Evolutionary conservation across 1,284 basidiomycete genomes (phyloP).

Genomic region (Malassezia dermatis): DNA sequence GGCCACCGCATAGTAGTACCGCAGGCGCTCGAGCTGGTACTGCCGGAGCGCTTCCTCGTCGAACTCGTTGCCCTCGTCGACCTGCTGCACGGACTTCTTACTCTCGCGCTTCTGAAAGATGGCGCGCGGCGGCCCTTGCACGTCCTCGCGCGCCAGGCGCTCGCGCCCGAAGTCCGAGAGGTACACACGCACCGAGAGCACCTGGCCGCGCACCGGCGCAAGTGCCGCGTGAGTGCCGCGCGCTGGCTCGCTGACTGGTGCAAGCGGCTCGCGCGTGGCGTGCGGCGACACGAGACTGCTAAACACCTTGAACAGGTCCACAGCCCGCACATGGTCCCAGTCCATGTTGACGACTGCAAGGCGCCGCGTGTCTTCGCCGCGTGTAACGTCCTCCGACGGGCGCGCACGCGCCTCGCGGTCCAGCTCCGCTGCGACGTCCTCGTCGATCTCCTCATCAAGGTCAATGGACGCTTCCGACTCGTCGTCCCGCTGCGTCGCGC

Average conservation of each 20-base stretch:
- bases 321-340: conserved; percentile 90
- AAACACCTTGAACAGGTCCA: conserved; percentile 84
- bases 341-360: conserved; percentile 91
- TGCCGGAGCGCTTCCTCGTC: conserved; percentile 78
- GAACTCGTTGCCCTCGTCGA: conserved; percentile 47
- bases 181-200: conserved; percentile 58
- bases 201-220: conserved; percentile 25
- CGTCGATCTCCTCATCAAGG: conserved; percentile 58
- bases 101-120: conserved; percentile 56
- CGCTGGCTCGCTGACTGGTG: neutral
- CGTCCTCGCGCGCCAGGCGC: conserved; percentile 74
- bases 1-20: conserved; percentile 93
- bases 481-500: conserved; percentile 15
- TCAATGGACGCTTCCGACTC: conserved; percentile 53
- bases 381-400: conserved; percentile 24
- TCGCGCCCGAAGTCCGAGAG: conserved; percentile 87
- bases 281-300: conserved; percentile 63
- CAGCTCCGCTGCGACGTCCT: conserved; percentile 56
- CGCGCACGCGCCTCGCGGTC: conserved; percentile 59
- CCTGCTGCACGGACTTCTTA: conserved; percentile 46
- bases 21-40: conserved; percentile 85
- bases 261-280: conserved; percentile 23
- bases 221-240: conserved; percentile 23
- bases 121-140: conserved; percentile 76
- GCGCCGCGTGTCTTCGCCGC: conserved; percentile 50